These are phyloP conservation scores for Aspergillus homomorphus DNA, from an alignment of 495 filamentous ascomycete species.

Conservation along the genomic window DNA sequence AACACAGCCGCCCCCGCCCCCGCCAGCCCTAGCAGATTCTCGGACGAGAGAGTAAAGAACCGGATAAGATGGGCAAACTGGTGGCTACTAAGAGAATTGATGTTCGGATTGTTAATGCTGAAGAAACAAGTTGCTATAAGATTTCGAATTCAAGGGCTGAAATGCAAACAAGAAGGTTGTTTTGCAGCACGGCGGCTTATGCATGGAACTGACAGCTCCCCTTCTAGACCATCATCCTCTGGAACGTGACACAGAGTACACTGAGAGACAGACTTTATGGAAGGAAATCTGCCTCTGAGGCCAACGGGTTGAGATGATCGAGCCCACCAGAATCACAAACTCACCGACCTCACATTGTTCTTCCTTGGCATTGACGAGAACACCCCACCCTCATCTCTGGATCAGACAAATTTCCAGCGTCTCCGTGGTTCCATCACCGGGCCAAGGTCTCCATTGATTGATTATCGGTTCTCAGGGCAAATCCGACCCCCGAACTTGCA, in stretches of 20 bases:
- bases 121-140: too few relatives aligned
- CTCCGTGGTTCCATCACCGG: background rate
- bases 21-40: conserved; percentile 1
- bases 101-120: too few relatives aligned
- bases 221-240: background rate
- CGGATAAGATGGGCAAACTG: too few relatives aligned
- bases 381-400: conserved; percentile 2
- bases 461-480: background rate
- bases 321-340: background rate
- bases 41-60: background rate
- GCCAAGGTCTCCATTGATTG: background rate
- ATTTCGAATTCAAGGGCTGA: too few relatives aligned
- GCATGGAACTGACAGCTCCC: background rate
- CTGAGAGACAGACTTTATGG: background rate
- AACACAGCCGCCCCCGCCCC: background rate
- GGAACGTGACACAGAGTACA: background rate
- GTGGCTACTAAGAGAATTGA: too few relatives aligned
- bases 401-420: conserved; percentile 2
- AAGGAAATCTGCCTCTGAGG: background rate
- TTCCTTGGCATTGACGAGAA: background rate
- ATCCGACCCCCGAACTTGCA: background rate
- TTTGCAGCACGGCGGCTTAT: background rate
- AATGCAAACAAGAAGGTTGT: background rate
- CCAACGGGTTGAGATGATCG: background rate
- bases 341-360: background rate